A percentile compares a stretch with the other conserved stretches of the same genome.
phyloP scores from a whole-genome alignment of 2,329 filamentous ascomycete genomes.

The Exophiala calicioides region DNA sequence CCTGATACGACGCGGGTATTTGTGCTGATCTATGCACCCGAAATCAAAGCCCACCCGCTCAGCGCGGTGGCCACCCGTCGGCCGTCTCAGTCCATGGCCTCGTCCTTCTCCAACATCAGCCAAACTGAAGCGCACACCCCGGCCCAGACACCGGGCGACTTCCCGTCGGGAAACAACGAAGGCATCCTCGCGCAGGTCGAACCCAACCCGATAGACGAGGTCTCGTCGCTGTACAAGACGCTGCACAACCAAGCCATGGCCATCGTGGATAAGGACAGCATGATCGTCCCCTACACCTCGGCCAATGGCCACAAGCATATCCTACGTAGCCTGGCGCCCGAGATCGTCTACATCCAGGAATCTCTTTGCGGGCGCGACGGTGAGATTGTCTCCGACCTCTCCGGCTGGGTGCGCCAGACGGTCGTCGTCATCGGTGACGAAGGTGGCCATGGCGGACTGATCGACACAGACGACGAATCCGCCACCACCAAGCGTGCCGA shows the following conservation, averaged over 20 bases:
- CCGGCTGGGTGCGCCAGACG: slow-evolving; percentile 63
- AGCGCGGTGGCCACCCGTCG: slow-evolving; percentile 42
- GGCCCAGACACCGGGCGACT: slow-evolving; percentile 64
- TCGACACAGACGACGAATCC: slow-evolving; percentile 71
- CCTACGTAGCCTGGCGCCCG: slow-evolving; percentile 79
- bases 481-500: slow-evolving; percentile 41
- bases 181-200: slow-evolving; percentile 54
- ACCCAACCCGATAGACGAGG: slow-evolving; percentile 39
- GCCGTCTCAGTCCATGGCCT: slow-evolving; percentile 56
- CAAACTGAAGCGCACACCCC: slow-evolving; percentile 69
- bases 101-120: slow-evolving; percentile 85
- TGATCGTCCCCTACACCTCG: slow-evolving; percentile 86
- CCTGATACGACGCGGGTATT: slow-evolving; percentile 75
- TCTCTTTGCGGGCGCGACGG: slow-evolving; percentile 77
- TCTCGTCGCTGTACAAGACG: slow-evolving; percentile 68
- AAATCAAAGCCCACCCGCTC: slow-evolving; percentile 66
- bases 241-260: slow-evolving; percentile 76
- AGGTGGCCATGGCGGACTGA: slow-evolving; percentile 69
- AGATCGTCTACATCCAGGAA: slow-evolving; percentile 85
- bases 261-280: slow-evolving; percentile 79
- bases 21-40: slow-evolving; percentile 84
- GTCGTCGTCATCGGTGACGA: slow-evolving; percentile 61
- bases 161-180: slow-evolving; percentile 43
- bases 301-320: slow-evolving; percentile 82
- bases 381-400: slow-evolving; percentile 67